A percentile compares a stretch with the other conserved stretches of the same genome.
Evolutionary conservation across 2,329 filamentous ascomycete species (phyloP).

Genomic region (Fusarium sp.): DNA sequence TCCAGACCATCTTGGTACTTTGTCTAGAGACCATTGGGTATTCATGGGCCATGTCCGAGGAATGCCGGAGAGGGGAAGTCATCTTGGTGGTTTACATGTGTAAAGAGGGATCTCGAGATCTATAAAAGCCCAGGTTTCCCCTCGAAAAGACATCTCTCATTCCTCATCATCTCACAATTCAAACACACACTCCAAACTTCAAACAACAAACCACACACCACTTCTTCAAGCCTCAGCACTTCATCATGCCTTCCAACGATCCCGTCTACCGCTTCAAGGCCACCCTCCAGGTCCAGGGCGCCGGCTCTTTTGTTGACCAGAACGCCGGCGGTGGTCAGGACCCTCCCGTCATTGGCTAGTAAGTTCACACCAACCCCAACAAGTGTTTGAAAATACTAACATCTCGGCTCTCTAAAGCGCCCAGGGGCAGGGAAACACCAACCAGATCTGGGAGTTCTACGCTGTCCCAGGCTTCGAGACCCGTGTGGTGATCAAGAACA

Average conservation of each 20-base stretch:
- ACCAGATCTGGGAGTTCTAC: slow-evolving; percentile 6
- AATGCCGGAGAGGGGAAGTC: background rate
- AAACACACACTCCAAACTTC: background rate
- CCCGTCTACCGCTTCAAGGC: background rate
- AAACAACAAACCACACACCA: background rate
- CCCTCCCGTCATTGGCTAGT: background rate
- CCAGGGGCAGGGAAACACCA: background rate
- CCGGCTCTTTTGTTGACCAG: background rate
- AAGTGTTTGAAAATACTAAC: background rate
- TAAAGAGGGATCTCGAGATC: no score
- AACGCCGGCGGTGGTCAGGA: background rate
- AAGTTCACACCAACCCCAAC: background rate
- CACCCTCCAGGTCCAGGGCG: background rate
- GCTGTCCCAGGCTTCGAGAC: slow-evolving; percentile 3
- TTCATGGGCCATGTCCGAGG: background rate
- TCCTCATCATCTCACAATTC: background rate
- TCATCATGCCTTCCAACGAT: background rate
- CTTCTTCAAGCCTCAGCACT: background rate
- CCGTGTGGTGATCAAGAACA: slow-evolving; percentile 5
- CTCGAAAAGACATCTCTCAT: fast-evolving
- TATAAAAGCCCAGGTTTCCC: background rate
- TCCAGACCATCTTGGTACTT: background rate
- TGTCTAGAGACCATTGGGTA: background rate
- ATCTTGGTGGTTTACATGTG: background rate
- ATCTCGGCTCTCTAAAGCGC: background rate